Conservation (phyloP, 2,329 filamentous ascomycete genomes). For the Alternaria infectoria region DNA sequence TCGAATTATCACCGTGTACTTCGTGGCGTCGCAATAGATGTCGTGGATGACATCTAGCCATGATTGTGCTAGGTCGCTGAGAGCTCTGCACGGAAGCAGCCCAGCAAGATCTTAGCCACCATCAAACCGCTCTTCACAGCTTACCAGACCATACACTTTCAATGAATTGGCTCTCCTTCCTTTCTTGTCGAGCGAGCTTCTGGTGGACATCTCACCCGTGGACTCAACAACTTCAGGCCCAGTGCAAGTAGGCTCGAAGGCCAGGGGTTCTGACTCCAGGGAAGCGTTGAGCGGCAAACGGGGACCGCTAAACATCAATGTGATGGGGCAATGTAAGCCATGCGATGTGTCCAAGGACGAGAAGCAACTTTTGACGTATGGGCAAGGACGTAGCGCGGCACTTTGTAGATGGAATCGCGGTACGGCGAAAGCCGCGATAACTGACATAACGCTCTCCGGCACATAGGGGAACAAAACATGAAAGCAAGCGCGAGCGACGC, state of each 20-base stretch:
- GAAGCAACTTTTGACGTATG: background rate
- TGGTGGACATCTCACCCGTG: background rate
- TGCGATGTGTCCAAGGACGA: too few species aligned
- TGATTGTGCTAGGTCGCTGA: background rate
- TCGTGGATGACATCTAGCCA: background rate
- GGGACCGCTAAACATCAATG: background rate
- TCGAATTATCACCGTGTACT: background rate
- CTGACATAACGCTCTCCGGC: background rate
- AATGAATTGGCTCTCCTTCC: background rate
- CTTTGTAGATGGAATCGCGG: background rate
- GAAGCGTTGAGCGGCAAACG: background rate
- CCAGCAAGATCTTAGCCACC: background rate
- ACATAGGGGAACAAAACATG: background rate
- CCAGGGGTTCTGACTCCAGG: background rate
- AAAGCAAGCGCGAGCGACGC: background rate
- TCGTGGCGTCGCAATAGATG: background rate
- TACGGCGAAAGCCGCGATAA: background rate
- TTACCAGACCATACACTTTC: background rate
- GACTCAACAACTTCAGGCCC: background rate
- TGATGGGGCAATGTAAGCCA: background rate
- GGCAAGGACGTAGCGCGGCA: background rate
- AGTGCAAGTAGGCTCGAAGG: background rate
- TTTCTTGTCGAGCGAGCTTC: background rate
- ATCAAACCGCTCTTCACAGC: background rate
- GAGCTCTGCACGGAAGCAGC: background rate